Conservation (phyloP, 805 yeast species). For the Schwanniomyces vanrijiae region DNA sequence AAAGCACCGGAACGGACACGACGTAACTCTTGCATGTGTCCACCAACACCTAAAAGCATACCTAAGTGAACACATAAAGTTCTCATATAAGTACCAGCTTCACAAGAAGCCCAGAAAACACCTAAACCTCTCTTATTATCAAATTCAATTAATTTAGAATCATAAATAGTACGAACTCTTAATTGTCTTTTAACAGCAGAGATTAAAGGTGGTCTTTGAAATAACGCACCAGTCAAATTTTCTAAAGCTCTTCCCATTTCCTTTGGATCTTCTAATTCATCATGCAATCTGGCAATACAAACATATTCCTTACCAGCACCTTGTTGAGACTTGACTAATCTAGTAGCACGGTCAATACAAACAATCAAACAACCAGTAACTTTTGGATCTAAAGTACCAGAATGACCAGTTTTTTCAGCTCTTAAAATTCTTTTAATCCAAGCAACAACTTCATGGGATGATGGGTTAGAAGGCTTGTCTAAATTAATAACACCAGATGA, state of each 20-base stretch:
- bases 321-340: constrained; percentile 97
- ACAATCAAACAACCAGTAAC: constrained; percentile 99
- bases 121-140: constrained; percentile 96
- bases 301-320: constrained; percentile 99
- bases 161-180: constrained; percentile 97
- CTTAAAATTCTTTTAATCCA: constrained; percentile 97
- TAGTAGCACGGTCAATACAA: constrained; percentile 96
- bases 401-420: constrained; percentile 97
- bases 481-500: constrained; percentile 95
- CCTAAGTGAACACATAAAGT: constrained; percentile 98
- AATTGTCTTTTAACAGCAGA: constrained; percentile 99
- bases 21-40: constrained; percentile 99
- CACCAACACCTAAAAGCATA: constrained; percentile 97
- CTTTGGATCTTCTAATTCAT: constrained; percentile 85
- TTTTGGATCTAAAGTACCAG: constrained; percentile 98
- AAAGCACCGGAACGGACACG: constrained; percentile 98
- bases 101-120: constrained; percentile 99
- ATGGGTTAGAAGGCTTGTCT: constrained; percentile 97
- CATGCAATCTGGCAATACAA: constrained; percentile 94
- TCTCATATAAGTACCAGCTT: constrained; percentile 99
- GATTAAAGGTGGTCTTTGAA: constrained; percentile 98
- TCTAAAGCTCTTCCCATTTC: constrained; percentile 86
- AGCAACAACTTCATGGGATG: constrained; percentile 98
- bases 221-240: constrained; percentile 95
- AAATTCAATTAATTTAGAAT: constrained; percentile 91